Percentiles rank a stretch among this genome's conserved stretches.
Conservation (phyloP, 2,329 filamentous ascomycete species). For the Sphaerulina vaccinii region DNA sequence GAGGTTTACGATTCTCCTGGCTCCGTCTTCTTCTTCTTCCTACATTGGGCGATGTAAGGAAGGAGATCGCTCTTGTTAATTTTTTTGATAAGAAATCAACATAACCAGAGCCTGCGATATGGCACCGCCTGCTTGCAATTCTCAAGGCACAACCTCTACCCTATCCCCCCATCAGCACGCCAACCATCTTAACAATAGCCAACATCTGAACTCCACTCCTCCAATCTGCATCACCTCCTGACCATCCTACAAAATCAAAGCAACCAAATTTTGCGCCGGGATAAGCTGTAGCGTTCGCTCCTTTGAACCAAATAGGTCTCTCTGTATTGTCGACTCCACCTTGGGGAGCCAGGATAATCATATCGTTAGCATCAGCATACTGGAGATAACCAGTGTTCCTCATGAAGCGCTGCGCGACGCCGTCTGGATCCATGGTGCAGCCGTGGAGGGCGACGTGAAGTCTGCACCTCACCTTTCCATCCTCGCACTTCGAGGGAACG, state of each 20-base stretch:
- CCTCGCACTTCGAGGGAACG: constrained; percentile 4
- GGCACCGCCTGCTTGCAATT: no score
- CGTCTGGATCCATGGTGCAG: constrained; percentile 12
- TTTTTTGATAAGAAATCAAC: no score
- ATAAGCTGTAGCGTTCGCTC: constrained; percentile 1
- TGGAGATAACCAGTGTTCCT: constrained; percentile 9
- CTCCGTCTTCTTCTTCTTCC: no score
- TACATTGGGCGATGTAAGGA: no score
- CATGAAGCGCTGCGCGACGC: constrained; percentile 11
- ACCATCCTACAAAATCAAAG: constrained; percentile 16
- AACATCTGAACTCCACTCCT: constrained; percentile 14
- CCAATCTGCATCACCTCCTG: constrained; percentile 12
- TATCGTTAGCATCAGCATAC: constrained; percentile 16
- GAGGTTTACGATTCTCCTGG: no score
- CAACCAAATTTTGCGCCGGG: constrained; percentile 8
- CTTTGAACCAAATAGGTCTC: constrained; percentile 9
- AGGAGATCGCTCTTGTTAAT: no score
- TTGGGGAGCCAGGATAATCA: constrained; percentile 15
- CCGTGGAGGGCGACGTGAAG: constrained; percentile 19
- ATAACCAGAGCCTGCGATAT: no score
- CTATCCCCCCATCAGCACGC: not conserved
- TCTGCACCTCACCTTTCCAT: not conserved
- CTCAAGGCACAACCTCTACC: no score
- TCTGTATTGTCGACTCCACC: constrained; percentile 8
- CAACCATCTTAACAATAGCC: constrained; percentile 10